Percentiles rank a stretch among this genome's conserved stretches.
phyloP scores from a whole-genome alignment of 768 basidiomycete species.

The Trametes coccinea region DNA sequence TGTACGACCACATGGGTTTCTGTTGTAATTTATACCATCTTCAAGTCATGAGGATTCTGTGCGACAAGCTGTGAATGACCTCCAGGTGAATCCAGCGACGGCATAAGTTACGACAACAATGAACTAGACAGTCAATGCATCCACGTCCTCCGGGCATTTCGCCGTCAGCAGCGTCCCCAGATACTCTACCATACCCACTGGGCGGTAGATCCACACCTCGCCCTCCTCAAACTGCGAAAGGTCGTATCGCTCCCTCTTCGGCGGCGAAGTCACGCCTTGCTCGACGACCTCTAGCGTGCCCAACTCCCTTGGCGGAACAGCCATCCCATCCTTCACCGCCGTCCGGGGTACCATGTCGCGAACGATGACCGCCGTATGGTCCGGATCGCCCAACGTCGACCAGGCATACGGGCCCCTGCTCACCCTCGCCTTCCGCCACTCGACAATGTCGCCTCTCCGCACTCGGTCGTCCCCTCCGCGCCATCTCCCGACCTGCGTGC shows the following conservation, averaged over 20 bases:
- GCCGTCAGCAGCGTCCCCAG: slow-evolving; percentile 28
- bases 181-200: slow-evolving; percentile 43
- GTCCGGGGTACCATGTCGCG: slow-evolving; percentile 37
- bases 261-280: slow-evolving; percentile 47
- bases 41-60: too few species aligned
- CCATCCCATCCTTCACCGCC: slow-evolving; percentile 35
- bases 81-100: background rate
- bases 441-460: slow-evolving; percentile 55
- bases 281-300: slow-evolving; percentile 52
- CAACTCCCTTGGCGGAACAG: slow-evolving; percentile 42
- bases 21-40: slow-evolving; percentile 12
- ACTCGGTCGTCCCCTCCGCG: slow-evolving; percentile 52
- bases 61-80: too few species aligned
- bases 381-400: slow-evolving; percentile 47
- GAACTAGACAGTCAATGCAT: slow-evolving; percentile 8
- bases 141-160: slow-evolving; percentile 24
- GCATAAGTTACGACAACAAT: background rate
- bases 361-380: slow-evolving; percentile 56
- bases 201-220: slow-evolving; percentile 60
- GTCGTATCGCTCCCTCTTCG: slow-evolving; percentile 44
- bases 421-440: slow-evolving; percentile 49
- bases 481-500: slow-evolving; percentile 43
- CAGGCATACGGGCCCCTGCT: slow-evolving; percentile 20
- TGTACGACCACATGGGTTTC: background rate
- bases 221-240: slow-evolving; percentile 46